Conservation (phyloP, 2,329 filamentous ascomycete species). For the Phyllosticta citriasiana region DNA sequence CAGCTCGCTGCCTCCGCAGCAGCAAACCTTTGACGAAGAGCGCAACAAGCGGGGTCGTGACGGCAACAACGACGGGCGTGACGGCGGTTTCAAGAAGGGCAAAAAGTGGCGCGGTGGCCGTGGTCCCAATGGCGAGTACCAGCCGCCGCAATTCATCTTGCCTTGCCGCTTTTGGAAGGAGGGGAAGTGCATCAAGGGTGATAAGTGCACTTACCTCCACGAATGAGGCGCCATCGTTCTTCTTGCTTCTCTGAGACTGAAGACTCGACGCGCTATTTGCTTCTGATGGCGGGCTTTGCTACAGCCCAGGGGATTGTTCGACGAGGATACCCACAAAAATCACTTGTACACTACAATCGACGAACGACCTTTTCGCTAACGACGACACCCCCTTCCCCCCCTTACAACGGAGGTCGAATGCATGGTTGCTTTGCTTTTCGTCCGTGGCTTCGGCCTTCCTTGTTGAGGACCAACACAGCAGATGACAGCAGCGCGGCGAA, state of each 20-base stretch:
- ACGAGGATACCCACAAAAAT: background rate
- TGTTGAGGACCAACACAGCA: too few species aligned
- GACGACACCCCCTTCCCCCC: too few species aligned
- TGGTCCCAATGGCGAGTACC: constrained; percentile 45
- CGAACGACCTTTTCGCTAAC: too few species aligned
- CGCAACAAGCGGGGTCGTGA: constrained; percentile 26
- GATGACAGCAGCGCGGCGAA: too few species aligned
- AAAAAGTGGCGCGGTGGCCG: constrained; percentile 45
- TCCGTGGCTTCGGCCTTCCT: too few species aligned
- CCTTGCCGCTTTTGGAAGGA: constrained; percentile 61
- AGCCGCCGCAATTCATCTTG: constrained; percentile 27
- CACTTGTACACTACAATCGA: too few species aligned
- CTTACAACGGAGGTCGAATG: too few species aligned
- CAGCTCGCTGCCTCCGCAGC: constrained; percentile 10
- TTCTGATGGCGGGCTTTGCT: background rate
- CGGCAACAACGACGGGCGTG: constrained; percentile 16
- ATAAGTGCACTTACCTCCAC: constrained; percentile 65
- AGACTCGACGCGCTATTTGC: background rate
- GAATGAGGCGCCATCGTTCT: constrained; percentile 27
- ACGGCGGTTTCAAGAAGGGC: constrained; percentile 14
- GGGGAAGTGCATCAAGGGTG: constrained; percentile 62
- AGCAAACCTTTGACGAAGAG: constrained; percentile 7
- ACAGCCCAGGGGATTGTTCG: background rate
- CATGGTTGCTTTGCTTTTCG: too few species aligned
- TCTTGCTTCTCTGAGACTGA: too few species aligned